These are phyloP conservation scores for Protomyces arabidopsidicola DNA, from an alignment of 1,139 yeast species.

Conservation along the genomic window DNA sequence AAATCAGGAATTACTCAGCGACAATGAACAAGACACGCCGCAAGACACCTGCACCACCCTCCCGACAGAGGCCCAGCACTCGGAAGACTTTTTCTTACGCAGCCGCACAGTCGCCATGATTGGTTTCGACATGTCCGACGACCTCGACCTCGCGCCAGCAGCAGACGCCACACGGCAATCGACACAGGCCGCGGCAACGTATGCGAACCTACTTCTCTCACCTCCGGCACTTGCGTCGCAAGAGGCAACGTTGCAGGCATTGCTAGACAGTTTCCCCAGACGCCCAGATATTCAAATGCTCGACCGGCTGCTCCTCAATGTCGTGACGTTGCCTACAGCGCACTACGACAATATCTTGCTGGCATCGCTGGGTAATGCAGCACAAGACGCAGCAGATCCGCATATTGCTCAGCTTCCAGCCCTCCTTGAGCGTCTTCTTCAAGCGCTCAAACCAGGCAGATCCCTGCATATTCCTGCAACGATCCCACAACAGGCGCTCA, in stretches of 20 bases:
- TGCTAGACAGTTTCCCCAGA: slow-evolving; percentile 40
- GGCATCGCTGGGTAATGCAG: slow-evolving; percentile 43
- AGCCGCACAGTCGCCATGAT: neutral
- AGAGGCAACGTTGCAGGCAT: slow-evolving; percentile 47
- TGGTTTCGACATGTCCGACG: slow-evolving; percentile 22
- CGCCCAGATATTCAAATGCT: slow-evolving; percentile 56
- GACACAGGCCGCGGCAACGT: slow-evolving; percentile 10
- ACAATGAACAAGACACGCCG: neutral
- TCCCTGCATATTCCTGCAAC: slow-evolving; percentile 48
- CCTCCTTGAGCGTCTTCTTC: neutral
- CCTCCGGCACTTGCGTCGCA: slow-evolving; percentile 72
- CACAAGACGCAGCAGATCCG: neutral
- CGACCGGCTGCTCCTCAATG: slow-evolving; percentile 60
- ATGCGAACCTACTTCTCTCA: slow-evolving; percentile 47
- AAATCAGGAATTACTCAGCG: neutral
- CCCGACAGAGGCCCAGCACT: too few relatives aligned
- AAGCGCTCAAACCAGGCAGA: slow-evolving; percentile 36
- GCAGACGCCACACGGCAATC: neutral
- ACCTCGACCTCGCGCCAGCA: slow-evolving; percentile 14
- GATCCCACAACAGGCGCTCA: slow-evolving; percentile 20
- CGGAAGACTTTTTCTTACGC: too few relatives aligned
- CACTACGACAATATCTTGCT: slow-evolving; percentile 54
- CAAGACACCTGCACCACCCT: neutral
- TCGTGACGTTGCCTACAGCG: slow-evolving; percentile 47
- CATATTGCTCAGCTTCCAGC: neutral